Evolutionary conservation across 371 early-diverging fungal species (phyloP).

Genomic region (Apophysomyces variabilis): DNA sequence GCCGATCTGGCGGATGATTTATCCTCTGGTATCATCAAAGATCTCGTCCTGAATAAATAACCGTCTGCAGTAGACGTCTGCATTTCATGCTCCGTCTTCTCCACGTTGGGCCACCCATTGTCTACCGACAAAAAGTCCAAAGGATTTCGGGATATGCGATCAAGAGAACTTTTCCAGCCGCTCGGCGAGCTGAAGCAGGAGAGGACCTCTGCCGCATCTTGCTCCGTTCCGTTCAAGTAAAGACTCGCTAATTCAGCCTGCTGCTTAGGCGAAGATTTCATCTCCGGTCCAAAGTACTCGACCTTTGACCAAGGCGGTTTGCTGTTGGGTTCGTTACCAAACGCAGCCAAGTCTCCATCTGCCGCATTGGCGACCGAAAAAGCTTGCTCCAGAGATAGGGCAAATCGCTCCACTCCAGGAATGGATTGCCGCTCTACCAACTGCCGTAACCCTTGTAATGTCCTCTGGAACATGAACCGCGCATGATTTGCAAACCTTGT

Average conservation of each 20-base stretch:
- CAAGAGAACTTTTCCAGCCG: background rate
- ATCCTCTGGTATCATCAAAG: background rate
- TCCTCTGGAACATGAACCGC: constrained; percentile 44
- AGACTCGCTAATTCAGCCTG: background rate
- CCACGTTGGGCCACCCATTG: constrained; percentile 10
- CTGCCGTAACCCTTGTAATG: constrained; percentile 27
- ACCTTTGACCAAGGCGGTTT: constrained; percentile 6
- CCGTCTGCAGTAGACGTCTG: constrained; percentile 7
- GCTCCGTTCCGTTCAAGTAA: constrained; percentile 11
- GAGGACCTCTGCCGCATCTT: constrained; percentile 16
- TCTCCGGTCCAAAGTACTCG: constrained; percentile 6
- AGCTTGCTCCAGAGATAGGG: constrained; percentile 18
- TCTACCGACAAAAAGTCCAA: constrained; percentile 5
- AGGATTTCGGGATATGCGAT: background rate
- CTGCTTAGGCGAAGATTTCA: constrained; percentile 4
- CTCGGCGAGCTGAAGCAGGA: constrained; percentile 4
- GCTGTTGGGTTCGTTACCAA: background rate
- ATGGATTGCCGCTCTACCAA: constrained; percentile 24
- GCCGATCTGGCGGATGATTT: background rate
- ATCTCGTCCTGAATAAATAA: constrained; percentile 8
- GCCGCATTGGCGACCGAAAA: constrained; percentile 21
- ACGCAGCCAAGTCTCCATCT: background rate
- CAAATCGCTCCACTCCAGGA: constrained; percentile 30
- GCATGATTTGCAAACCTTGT: constrained; percentile 34
- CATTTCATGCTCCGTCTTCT: constrained; percentile 6